Evolutionary conservation across 805 yeast species (phyloP).

Genomic region (Brettanomyces nanus): DNA sequence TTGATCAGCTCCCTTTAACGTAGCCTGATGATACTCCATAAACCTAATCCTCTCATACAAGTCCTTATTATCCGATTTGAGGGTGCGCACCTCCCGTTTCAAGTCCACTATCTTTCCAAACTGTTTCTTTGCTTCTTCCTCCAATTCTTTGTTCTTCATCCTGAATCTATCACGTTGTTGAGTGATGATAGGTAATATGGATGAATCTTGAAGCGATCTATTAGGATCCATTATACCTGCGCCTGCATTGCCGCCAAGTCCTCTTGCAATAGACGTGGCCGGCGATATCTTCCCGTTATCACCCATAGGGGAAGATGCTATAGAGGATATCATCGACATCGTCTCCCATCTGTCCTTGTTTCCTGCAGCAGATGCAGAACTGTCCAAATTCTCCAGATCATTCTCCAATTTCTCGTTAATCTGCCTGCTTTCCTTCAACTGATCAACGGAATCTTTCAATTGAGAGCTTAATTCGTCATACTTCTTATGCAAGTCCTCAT

Average conservation of each 20-base stretch:
- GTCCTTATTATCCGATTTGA: slow-evolving; percentile 69
- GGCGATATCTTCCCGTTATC: slow-evolving; percentile 35
- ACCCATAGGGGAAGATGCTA: slow-evolving; percentile 21
- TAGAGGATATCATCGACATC: slow-evolving; percentile 60
- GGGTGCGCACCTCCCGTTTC: slow-evolving; percentile 50
- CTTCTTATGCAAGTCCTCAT: slow-evolving; percentile 36
- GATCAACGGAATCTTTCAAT: slow-evolving; percentile 26
- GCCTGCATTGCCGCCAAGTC: slow-evolving; percentile 11
- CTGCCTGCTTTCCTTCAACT: slow-evolving; percentile 33
- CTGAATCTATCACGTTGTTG: slow-evolving; percentile 94
- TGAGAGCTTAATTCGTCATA: slow-evolving; percentile 33
- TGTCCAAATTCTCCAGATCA: slow-evolving; percentile 59
- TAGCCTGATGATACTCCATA: slow-evolving; percentile 41
- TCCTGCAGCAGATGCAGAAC: slow-evolving; percentile 19
- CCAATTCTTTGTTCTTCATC: slow-evolving; percentile 73
- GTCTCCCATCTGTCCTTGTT: slow-evolving; percentile 48
- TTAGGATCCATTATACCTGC: neutral
- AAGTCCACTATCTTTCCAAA: slow-evolving; percentile 46
- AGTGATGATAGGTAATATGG: slow-evolving; percentile 77
- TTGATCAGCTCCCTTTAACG: slow-evolving; percentile 18
- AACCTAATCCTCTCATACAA: slow-evolving; percentile 72
- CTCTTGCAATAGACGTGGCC: slow-evolving; percentile 42
- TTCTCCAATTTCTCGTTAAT: slow-evolving; percentile 61
- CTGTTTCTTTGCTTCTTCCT: slow-evolving; percentile 65
- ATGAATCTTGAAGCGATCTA: slow-evolving; percentile 27